These are phyloP conservation scores for Agaricus sinodeliciosus DNA, from an alignment of 768 basidiomycete species.

Conservation along the genomic window DNA sequence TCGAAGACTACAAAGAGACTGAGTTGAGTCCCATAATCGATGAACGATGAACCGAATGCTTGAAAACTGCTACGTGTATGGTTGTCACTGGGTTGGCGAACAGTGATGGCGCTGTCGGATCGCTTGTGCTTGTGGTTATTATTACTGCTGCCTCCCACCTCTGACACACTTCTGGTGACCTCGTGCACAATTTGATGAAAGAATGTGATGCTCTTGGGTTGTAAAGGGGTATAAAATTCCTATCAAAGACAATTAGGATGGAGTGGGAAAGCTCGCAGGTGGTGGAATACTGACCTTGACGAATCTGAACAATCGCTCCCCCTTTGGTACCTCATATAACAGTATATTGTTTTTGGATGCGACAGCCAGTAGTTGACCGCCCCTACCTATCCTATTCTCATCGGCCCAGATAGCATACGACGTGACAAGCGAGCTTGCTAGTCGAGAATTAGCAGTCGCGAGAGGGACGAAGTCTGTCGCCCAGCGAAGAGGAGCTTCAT, in stretches of 20 bases:
- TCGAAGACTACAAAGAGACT: slow-evolving; percentile 81
- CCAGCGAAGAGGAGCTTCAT: slow-evolving; percentile 72
- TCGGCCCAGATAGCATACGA: slow-evolving; percentile 69
- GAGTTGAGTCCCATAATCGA: slow-evolving; percentile 61
- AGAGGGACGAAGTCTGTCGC: slow-evolving; percentile 82
- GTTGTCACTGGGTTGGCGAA: slow-evolving; percentile 25
- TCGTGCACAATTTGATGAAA: slow-evolving; percentile 64
- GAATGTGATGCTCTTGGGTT: slow-evolving; percentile 61
- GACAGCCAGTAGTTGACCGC: slow-evolving; percentile 61
- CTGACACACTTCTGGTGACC: slow-evolving; percentile 34
- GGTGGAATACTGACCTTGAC: slow-evolving; percentile 49
- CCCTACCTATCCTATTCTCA: slow-evolving; percentile 36
- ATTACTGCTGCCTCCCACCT: slow-evolving; percentile 27
- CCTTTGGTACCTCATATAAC: slow-evolving; percentile 76
- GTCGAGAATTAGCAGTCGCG: slow-evolving; percentile 59
- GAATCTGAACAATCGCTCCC: slow-evolving; percentile 77
- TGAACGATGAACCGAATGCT: slow-evolving; percentile 18
- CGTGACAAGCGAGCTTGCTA: slow-evolving; percentile 49
- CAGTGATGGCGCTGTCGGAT: slow-evolving; percentile 32
- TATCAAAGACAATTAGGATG: slow-evolving; percentile 19
- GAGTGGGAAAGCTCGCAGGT: background rate
- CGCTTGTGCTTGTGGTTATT: slow-evolving; percentile 32
- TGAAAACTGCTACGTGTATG: slow-evolving; percentile 17
- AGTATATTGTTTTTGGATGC: slow-evolving; percentile 69
- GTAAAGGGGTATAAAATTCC: slow-evolving; percentile 81